Evolutionary conservation across 2,329 filamentous ascomycete species (phyloP), one percentile per base, ranked within the genome.

Genomic region (Epichloe brachyelytri): DNA sequence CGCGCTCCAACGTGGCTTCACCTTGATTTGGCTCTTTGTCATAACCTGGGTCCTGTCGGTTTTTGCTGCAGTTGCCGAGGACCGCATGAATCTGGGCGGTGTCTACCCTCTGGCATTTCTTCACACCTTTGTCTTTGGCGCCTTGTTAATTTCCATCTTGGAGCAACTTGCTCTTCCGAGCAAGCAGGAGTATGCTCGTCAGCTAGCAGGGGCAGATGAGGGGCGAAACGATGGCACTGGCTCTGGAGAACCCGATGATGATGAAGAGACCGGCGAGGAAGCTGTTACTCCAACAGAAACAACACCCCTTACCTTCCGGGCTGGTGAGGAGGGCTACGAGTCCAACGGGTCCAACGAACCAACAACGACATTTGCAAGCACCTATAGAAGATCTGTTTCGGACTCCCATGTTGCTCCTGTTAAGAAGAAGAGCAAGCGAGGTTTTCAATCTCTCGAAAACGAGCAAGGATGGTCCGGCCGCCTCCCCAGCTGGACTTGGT

Each of bases 381-480:
- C 71, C 2, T 81, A 81, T 56, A 68, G 77, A 41, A 73, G 75
- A 51, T 73, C 76, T 5, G 68, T 73, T 30, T 36, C 52, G 10
- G 55, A 52, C 20, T 64, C 68, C 17, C 20, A 22, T 2, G 64
- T 58, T 57, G 37, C 53, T 20, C 51, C 56, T 4, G 49, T 59
- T 22, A 17, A 54, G 47, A 57, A 49, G 34, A 22, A 56, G 49
- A 57, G 49, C 20, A 52, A 58, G 44, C 55, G 62, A 52, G 52
- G 54, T 55, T 36, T 59, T 53, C 59, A 69, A 50, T 68, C 74
- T 0, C 89, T 83, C 61, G 78, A 78, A 12, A 71, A 79, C 49
- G 93, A 97, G 63, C 93, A 97, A 65, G 71, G 77, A 14, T 98
- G 93, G 93, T 95, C 88, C 48, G 78, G 78, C 4, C 76, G 76